Percentiles rank a stretch among this genome's conserved stretches.
These are phyloP conservation scores for Phaffomyces thermotolerans DNA, from an alignment of 805 yeast genomes.

Conservation along the genomic window DNA sequence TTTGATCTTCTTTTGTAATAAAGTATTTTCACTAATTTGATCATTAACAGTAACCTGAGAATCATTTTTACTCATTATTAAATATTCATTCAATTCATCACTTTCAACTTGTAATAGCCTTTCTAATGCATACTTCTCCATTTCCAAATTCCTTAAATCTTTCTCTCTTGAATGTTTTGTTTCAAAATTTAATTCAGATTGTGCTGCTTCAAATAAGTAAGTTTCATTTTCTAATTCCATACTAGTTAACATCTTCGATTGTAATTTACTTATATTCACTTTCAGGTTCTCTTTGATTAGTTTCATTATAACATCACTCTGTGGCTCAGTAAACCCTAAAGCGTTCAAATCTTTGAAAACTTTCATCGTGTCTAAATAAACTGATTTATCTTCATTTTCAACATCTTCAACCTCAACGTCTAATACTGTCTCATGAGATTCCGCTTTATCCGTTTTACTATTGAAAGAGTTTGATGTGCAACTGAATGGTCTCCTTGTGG, in stretches of 20 bases:
- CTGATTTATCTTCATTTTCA: neutral
- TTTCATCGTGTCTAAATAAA: slow-evolving; percentile 52
- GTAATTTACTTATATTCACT: slow-evolving; percentile 25
- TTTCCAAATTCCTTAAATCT: slow-evolving; percentile 59
- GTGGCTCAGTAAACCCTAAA: slow-evolving; percentile 54
- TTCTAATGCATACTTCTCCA: slow-evolving; percentile 60
- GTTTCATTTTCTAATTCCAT: slow-evolving; percentile 82
- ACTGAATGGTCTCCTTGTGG: too few species aligned
- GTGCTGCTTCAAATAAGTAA: slow-evolving; percentile 87
- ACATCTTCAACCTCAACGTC: slow-evolving; percentile 1
- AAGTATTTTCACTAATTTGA: slow-evolving; percentile 77
- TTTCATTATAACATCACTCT: slow-evolving; percentile 52
- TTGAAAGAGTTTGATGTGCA: too few species aligned
- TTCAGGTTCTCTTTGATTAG: slow-evolving; percentile 31
- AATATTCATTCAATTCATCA: slow-evolving; percentile 65
- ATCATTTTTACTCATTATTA: slow-evolving; percentile 60
- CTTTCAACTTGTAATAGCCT: slow-evolving; percentile 64
- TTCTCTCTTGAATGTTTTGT: slow-evolving; percentile 64
- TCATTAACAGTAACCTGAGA: slow-evolving; percentile 79
- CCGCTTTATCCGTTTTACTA: neutral
- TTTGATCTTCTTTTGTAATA: slow-evolving; percentile 60
- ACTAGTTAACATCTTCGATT: slow-evolving; percentile 30
- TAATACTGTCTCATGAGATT: neutral
- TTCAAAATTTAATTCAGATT: slow-evolving; percentile 77
- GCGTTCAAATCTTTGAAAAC: slow-evolving; percentile 45